Percentiles rank a stretch among this genome's conserved stretches.
Conservation (phyloP, 2,329 filamentous ascomycete genomes). For the Seiridium cupressi region DNA sequence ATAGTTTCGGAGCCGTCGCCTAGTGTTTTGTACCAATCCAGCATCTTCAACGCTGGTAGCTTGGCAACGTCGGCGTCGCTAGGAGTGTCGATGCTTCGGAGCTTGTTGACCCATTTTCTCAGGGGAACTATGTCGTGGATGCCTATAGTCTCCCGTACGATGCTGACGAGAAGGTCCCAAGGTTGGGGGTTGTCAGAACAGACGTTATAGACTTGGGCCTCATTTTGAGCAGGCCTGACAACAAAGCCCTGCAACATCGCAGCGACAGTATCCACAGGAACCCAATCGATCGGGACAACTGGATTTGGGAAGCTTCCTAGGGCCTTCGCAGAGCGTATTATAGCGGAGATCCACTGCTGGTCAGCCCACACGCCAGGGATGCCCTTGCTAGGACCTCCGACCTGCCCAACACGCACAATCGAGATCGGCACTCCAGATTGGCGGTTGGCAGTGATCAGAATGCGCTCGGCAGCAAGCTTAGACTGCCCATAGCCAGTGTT, state of each 20-base stretch:
- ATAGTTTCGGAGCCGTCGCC: neutral
- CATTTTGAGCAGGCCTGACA: neutral
- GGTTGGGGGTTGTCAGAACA: constrained; percentile 6
- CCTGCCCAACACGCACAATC: constrained; percentile 15
- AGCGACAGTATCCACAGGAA: constrained; percentile 13
- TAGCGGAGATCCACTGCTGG: constrained; percentile 16
- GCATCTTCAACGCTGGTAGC: constrained; percentile 14
- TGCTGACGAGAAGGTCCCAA: constrained; percentile 12
- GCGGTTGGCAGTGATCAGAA: constrained; percentile 10
- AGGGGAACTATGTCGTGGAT: constrained; percentile 10
- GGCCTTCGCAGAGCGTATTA: constrained; percentile 12
- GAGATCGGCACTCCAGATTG: constrained; percentile 10
- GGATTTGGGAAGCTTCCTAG: constrained; percentile 9
- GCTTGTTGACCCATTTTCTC: constrained; percentile 10
- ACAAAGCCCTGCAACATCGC: neutral
- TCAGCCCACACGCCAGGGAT: constrained; percentile 10
- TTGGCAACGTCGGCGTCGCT: constrained; percentile 8
- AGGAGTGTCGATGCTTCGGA: constrained; percentile 8
- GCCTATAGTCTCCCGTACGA: neutral
- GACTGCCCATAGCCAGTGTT: constrained; percentile 18
- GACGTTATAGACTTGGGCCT: neutral
- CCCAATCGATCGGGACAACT: constrained; percentile 13
- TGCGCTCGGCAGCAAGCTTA: constrained; percentile 15
- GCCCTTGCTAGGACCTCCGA: constrained; percentile 10
- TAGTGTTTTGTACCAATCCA: constrained; percentile 13